phyloP scores from a whole-genome alignment of 2,329 filamentous ascomycete species.

The Ceratocystis diversiconidia region DNA sequence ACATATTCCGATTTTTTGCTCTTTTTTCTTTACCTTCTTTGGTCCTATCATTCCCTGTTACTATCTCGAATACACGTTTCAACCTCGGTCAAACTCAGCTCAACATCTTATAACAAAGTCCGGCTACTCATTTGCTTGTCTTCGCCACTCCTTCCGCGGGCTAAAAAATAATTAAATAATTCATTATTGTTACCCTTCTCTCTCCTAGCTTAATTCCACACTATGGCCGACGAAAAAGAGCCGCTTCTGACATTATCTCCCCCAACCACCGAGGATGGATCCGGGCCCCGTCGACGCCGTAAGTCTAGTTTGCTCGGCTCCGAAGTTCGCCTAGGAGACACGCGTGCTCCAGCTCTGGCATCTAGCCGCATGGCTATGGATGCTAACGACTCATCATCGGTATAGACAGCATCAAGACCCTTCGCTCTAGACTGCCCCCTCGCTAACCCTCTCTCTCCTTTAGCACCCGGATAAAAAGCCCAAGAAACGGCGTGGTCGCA shows the following conservation, averaged over 20 bases:
- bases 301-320: constrained; percentile 42
- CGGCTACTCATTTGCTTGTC: not conserved
- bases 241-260: not conserved
- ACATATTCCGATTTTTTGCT: not conserved
- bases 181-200: not conserved
- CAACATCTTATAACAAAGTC: too few species aligned
- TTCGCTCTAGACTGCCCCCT: not conserved
- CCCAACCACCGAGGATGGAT: constrained; percentile 17
- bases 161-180: not conserved
- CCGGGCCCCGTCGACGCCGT: constrained; percentile 33
- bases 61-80: too few species aligned
- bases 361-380: constrained; percentile 36
- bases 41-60: too few species aligned
- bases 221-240: not conserved
- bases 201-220: not conserved
- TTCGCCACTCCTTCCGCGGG: not conserved
- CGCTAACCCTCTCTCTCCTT: not conserved
- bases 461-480: constrained; percentile 24
- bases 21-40: not conserved
- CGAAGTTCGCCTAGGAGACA: constrained; percentile 41
- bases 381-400: constrained; percentile 19
- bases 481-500: constrained; percentile 42
- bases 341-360: constrained; percentile 40
- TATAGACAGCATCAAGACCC: constrained; percentile 6
- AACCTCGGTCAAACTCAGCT: too few species aligned